A percentile compares a stretch with the other conserved stretches of the same genome.
Evolutionary conservation across 1,139 yeast genomes (phyloP).

Genomic region (Kurtzmaniella quercitrusa): DNA sequence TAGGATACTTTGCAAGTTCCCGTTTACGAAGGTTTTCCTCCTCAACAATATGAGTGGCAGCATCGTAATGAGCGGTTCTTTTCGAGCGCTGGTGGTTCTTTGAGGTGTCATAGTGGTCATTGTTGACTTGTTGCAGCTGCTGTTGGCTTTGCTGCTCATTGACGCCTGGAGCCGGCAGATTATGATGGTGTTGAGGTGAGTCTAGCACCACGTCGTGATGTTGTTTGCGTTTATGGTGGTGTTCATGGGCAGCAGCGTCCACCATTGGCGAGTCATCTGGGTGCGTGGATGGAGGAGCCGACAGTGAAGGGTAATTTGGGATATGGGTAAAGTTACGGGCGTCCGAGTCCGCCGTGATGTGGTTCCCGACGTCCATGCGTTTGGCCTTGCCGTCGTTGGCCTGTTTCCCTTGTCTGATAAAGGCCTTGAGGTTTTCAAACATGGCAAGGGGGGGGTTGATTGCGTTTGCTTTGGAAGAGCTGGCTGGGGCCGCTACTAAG

Average conservation of each 20-base stretch:
- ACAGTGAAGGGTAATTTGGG: conserved; percentile 4
- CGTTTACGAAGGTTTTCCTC: conserved; percentile 48
- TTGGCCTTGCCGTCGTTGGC: conserved; percentile 45
- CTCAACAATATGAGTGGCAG: conserved; percentile 59
- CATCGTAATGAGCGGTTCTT: conserved; percentile 41
- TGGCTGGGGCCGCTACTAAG: too few species aligned
- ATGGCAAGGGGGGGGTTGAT: conserved; percentile 17
- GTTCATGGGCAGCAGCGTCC: not conserved
- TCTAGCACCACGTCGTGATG: not conserved
- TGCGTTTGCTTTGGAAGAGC: not conserved
- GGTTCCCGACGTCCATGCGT: conserved; percentile 7
- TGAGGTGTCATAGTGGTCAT: not conserved
- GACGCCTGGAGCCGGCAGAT: not conserved
- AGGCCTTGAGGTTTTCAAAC: conserved; percentile 67
- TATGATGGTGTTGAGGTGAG: not conserved
- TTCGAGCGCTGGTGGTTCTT: conserved; percentile 7
- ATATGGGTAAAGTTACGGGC: conserved; percentile 1
- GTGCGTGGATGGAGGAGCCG: not conserved
- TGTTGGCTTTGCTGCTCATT: not conserved
- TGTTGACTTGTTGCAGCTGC: not conserved
- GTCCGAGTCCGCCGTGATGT: not conserved
- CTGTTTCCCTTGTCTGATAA: conserved; percentile 80
- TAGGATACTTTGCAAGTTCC: conserved; percentile 39
- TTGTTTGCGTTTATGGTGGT: not conserved
- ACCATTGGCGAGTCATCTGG: not conserved